Evolutionary conservation across 305 asterid genomes (phyloP).

Genomic region (Plantago lanceolata): DNA sequence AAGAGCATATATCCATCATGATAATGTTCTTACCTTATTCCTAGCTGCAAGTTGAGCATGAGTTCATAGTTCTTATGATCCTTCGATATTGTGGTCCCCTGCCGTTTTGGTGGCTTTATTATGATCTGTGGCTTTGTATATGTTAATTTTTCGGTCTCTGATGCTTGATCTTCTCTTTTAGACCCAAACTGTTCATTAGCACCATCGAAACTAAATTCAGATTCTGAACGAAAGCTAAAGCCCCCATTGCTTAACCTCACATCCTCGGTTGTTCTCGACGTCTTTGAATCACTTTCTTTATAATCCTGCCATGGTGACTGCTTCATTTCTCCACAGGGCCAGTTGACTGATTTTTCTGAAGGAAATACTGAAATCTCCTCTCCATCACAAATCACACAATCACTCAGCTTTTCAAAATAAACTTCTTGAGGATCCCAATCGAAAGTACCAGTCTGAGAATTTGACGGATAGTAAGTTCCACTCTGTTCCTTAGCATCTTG

Average conservation of each 20-base stretch:
- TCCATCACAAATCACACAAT: constrained; percentile 36
- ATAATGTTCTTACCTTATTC: constrained; percentile 57
- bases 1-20: background rate
- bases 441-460: constrained; percentile 35
- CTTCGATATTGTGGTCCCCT: constrained; percentile 61
- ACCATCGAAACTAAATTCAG: constrained; percentile 44
- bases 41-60: constrained; percentile 91
- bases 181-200: constrained; percentile 30
- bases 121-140: constrained; percentile 32
- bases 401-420: constrained; percentile 38
- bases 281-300: constrained; percentile 25
- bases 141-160: constrained; percentile 34
- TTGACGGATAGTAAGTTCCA: constrained; percentile 75
- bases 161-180: constrained; percentile 39
- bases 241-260: constrained; percentile 36
- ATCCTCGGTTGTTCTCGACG: constrained; percentile 37
- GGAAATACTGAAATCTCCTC: constrained; percentile 64
- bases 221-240: constrained; percentile 42
- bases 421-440: constrained; percentile 79
- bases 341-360: constrained; percentile 51
- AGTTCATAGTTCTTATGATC: constrained; percentile 86
- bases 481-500: constrained; percentile 56
- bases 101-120: constrained; percentile 52
- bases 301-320: constrained; percentile 24
- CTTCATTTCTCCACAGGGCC: constrained; percentile 59